Evolutionary conservation across 495 filamentous ascomycete genomes (phyloP).

Genomic region (Baudoinia panamericana): DNA sequence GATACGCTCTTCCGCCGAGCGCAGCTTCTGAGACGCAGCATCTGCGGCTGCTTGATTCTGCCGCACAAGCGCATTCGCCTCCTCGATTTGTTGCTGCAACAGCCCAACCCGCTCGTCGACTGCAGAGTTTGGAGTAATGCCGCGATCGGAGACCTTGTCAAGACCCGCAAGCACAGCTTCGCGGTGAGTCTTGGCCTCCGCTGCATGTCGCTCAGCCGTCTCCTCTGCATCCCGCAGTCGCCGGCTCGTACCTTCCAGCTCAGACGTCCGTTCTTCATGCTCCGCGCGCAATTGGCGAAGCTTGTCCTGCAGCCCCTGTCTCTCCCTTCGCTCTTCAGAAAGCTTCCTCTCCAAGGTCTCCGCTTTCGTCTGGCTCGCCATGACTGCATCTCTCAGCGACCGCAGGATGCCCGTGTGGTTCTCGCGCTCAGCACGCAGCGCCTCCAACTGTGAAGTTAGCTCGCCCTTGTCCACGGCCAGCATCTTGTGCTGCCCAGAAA

Average conservation of each 20-base stretch:
- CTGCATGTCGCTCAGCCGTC: slow-evolving; percentile 71
- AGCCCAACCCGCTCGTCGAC: slow-evolving; percentile 63
- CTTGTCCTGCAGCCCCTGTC: slow-evolving; percentile 68
- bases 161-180: slow-evolving; percentile 72
- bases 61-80: slow-evolving; percentile 65
- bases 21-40: slow-evolving; percentile 70
- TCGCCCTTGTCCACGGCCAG: slow-evolving; percentile 75
- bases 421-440: slow-evolving; percentile 49
- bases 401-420: slow-evolving; percentile 60
- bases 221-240: slow-evolving; percentile 80
- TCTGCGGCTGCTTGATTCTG: slow-evolving; percentile 89
- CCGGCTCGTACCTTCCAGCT: slow-evolving; percentile 61
- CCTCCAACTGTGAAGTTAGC: slow-evolving; percentile 53
- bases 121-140: slow-evolving; percentile 38
- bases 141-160: slow-evolving; percentile 48
- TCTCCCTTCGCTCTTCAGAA: slow-evolving; percentile 65
- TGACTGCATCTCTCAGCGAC: slow-evolving; percentile 64
- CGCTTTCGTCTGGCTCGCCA: slow-evolving; percentile 62
- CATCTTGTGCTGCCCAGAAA: slow-evolving; percentile 56
- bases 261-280: slow-evolving; percentile 68
- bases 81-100: slow-evolving; percentile 65
- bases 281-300: slow-evolving; percentile 66
- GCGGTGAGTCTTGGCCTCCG: slow-evolving; percentile 76
- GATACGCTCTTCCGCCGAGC: slow-evolving; percentile 87
- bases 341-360: slow-evolving; percentile 64